A percentile compares a stretch with the other conserved stretches of the same genome.
These are phyloP conservation scores for Fusarium foetens DNA, from an alignment of 2,329 filamentous ascomycete genomes.

Conservation along the genomic window DNA sequence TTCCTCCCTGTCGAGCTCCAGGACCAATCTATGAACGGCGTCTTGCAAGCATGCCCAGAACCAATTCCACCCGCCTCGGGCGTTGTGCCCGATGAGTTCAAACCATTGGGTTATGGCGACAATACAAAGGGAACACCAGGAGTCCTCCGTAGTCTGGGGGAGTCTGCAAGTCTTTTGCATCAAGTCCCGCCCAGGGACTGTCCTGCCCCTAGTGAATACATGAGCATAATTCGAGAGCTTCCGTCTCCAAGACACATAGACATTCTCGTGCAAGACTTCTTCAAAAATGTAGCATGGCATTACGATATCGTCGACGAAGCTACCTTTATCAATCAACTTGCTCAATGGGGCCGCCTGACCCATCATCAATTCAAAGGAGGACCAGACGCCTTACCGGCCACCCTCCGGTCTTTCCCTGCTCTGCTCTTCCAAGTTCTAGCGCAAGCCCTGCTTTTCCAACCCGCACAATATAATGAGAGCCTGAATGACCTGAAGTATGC, in stretches of 20 bases:
- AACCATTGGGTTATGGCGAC: neutral
- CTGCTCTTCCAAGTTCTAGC: neutral
- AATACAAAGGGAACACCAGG: neutral
- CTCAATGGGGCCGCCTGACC: neutral
- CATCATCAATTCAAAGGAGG: neutral
- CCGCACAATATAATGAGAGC: neutral
- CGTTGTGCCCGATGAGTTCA: neutral
- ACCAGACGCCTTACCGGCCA: neutral
- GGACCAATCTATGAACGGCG: neutral
- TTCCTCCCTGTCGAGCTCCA: neutral
- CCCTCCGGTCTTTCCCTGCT: neutral
- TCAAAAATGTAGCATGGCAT: neutral
- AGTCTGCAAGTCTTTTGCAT: neutral
- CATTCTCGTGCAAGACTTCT: neutral
- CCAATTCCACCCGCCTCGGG: neutral
- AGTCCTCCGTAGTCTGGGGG: neutral
- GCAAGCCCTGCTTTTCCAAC: neutral
- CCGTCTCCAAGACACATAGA: neutral
- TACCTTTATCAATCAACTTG: neutral
- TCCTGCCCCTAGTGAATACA: neutral
- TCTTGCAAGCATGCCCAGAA: neutral
- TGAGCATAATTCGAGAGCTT: neutral
- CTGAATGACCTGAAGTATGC: neutral
- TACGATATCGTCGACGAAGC: neutral
- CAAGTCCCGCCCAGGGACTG: accelerated